Percentiles rank a stretch among this genome's conserved stretches.
These are phyloP conservation scores for Hypoxylon sp. DNA, from an alignment of 2,329 filamentous ascomycete genomes.

Conservation along the genomic window DNA sequence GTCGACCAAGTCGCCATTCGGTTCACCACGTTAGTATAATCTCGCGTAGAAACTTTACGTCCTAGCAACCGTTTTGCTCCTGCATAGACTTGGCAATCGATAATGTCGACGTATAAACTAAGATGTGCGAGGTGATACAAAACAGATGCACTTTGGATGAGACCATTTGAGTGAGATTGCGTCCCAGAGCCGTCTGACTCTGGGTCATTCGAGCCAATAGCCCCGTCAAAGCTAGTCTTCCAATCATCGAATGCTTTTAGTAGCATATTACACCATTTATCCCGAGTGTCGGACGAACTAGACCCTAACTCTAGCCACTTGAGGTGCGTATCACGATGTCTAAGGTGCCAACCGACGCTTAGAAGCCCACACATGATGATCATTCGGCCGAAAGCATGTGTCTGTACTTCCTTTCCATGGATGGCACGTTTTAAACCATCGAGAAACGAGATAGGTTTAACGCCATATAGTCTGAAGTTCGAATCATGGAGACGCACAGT, in stretches of 20 bases:
- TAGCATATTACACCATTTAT: slow-evolving; percentile 84
- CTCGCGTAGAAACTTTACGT: slow-evolving; percentile 81
- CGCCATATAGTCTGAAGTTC: slow-evolving; percentile 81
- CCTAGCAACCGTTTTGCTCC: slow-evolving; percentile 83
- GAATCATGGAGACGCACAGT: slow-evolving; percentile 83
- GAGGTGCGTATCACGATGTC: slow-evolving; percentile 86
- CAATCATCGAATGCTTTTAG: slow-evolving; percentile 87
- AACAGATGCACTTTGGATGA: slow-evolving; percentile 84
- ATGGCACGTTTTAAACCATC: slow-evolving; percentile 88
- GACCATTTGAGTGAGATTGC: slow-evolving; percentile 70
- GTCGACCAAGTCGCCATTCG: slow-evolving; percentile 87
- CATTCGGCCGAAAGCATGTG: slow-evolving; percentile 89
- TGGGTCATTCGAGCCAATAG: slow-evolving; percentile 63
- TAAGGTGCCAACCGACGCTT: slow-evolving; percentile 94
- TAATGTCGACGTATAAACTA: slow-evolving; percentile 88
- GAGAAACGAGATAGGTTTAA: slow-evolving; percentile 84
- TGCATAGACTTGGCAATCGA: slow-evolving; percentile 91
- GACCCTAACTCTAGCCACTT: slow-evolving; percentile 80
- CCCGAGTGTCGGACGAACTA: slow-evolving; percentile 72
- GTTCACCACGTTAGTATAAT: slow-evolving; percentile 79
- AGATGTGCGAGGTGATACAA: slow-evolving; percentile 91
- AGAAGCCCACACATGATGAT: slow-evolving; percentile 91
- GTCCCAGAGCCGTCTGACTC: slow-evolving; percentile 58
- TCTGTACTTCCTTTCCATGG: slow-evolving; percentile 84
- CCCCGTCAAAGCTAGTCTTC: slow-evolving; percentile 86